Percentiles rank a stretch among this genome's conserved stretches.
Evolutionary conservation across 768 basidiomycete genomes (phyloP).

Genomic region (Pisolithus sp.): DNA sequence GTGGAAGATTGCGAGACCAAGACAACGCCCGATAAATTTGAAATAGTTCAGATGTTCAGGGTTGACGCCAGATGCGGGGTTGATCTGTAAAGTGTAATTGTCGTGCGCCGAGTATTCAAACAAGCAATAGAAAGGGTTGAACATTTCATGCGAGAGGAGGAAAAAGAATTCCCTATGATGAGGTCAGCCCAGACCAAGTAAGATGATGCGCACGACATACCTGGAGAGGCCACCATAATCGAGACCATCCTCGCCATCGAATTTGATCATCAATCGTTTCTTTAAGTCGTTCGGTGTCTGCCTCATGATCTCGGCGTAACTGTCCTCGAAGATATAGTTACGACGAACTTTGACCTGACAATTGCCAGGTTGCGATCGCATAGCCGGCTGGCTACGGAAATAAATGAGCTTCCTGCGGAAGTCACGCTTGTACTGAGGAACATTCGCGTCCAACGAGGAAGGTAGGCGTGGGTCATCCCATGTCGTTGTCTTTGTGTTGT

Average conservation of each 20-base stretch:
- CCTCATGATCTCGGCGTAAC: constrained; percentile 99
- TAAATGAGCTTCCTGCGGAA: constrained; percentile 99
- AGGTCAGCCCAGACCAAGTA: constrained; percentile 6
- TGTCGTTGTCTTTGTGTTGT: constrained; percentile 99
- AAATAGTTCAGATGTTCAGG: constrained; percentile 99
- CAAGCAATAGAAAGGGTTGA: constrained; percentile 99
- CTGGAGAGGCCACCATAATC: constrained; percentile 98
- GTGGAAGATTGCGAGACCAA: constrained; percentile 97
- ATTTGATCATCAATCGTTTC: constrained; percentile 99
- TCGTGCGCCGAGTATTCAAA: constrained; percentile 99
- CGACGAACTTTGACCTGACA: constrained; percentile 98
- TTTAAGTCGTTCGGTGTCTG: constrained; percentile 98
- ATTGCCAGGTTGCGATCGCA: constrained; percentile 97
- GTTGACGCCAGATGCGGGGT: constrained; percentile 96
- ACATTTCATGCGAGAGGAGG: constrained; percentile 99
- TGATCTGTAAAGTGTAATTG: constrained; percentile 99
- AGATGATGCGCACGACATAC: constrained; percentile 35
- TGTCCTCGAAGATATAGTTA: constrained; percentile 98
- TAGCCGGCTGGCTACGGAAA: constrained; percentile 97
- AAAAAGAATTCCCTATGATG: constrained; percentile 93
- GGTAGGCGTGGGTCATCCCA: constrained; percentile 99
- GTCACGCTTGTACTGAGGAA: constrained; percentile 99
- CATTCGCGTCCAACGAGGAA: constrained; percentile 91
- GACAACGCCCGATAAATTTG: constrained; percentile 96
- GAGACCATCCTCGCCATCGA: constrained; percentile 97